These are phyloP conservation scores for Vitis hybrid DNA, from an alignment of 177 flowering plant species.

Conservation along the genomic window DNA sequence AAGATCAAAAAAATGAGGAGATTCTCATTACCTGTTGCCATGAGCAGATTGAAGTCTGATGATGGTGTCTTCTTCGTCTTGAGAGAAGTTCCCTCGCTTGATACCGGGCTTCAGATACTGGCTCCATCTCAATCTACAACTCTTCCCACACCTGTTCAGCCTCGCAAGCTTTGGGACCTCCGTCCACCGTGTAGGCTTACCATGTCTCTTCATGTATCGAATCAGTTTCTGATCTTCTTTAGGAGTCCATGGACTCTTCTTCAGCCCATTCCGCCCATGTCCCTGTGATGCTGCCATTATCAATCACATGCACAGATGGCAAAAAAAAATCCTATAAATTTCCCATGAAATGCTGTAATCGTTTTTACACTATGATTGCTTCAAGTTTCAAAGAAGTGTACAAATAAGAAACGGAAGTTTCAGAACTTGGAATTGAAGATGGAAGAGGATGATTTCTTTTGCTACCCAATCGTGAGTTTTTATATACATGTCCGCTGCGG, in stretches of 20 bases:
- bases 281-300: no score
- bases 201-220: neutral
- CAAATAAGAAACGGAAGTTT: no score
- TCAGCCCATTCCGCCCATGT: neutral
- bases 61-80: neutral
- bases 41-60: neutral
- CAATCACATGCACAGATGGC: no score
- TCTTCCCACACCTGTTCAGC: neutral
- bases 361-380: no score
- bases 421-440: no score
- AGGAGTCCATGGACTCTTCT: neutral
- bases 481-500: no score
- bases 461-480: no score
- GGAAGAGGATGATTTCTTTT: no score
- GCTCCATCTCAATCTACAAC: neutral
- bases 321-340: neutral
- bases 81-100: constrained; percentile 1
- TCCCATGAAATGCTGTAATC: no score
- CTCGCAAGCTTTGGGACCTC: neutral
- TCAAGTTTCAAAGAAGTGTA: no score
- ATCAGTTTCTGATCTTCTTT: neutral
- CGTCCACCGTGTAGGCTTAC: neutral
- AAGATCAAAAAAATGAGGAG: neutral
- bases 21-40: neutral
- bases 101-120: neutral